These are phyloP conservation scores for Boletus pseudopeckii DNA, from an alignment of 768 basidiomycete species.

Conservation along the genomic window DNA sequence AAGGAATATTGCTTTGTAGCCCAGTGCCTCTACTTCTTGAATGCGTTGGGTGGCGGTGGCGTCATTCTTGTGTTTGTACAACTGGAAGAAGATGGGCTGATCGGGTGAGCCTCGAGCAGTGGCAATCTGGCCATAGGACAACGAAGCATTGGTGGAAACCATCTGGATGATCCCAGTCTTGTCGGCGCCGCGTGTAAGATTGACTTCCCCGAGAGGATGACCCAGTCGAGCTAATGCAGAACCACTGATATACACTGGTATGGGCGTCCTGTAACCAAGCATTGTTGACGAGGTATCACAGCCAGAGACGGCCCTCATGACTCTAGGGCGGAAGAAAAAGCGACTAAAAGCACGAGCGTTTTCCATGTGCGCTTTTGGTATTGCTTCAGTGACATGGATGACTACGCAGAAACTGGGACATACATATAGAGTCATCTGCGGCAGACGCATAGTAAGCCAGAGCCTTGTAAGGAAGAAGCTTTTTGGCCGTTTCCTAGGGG, in stretches of 20 bases:
- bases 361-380: constrained; percentile 51
- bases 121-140: constrained; percentile 63
- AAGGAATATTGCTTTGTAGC: constrained; percentile 86
- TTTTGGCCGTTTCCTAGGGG: constrained; percentile 62
- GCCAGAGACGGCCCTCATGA: constrained; percentile 63
- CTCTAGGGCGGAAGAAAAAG: constrained; percentile 83
- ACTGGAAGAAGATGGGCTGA: constrained; percentile 75
- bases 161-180: constrained; percentile 75
- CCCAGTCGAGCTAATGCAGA: constrained; percentile 84
- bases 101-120: constrained; percentile 47
- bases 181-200: constrained; percentile 70
- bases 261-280: constrained; percentile 63
- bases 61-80: constrained; percentile 80
- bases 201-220: constrained; percentile 85
- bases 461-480: constrained; percentile 69
- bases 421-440: constrained; percentile 81
- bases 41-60: constrained; percentile 65
- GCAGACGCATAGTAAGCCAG: constrained; percentile 84
- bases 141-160: constrained; percentile 76
- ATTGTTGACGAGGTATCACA: constrained; percentile 72
- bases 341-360: constrained; percentile 80
- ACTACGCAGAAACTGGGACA: constrained; percentile 24
- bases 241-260: constrained; percentile 82
- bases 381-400: constrained; percentile 14
- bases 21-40: constrained; percentile 63